phyloP scores from a whole-genome alignment of 2,329 filamentous ascomycete genomes.

The Penicillium sp. region DNA sequence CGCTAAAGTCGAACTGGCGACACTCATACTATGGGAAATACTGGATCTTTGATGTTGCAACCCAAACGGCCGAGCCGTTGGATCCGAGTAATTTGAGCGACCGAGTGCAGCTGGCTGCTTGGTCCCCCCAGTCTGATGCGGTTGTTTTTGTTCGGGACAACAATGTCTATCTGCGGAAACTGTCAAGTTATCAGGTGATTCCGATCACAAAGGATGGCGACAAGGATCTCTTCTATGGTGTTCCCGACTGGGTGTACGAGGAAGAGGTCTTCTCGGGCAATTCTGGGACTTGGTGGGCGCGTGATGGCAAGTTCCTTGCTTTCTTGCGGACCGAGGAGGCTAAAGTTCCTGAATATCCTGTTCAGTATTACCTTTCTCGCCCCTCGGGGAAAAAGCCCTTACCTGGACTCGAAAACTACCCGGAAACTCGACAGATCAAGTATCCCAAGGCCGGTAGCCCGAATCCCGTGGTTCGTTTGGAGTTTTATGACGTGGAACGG shows the following conservation, averaged over 20 bases:
- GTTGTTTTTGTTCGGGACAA: constrained; percentile 89
- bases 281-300: constrained; percentile 92
- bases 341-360: constrained; percentile 82
- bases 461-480: constrained; percentile 83
- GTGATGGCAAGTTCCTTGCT: constrained; percentile 83
- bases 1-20: constrained; percentile 76
- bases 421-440: constrained; percentile 88
- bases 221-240: constrained; percentile 85
- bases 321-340: constrained; percentile 95
- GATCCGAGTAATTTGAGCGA: constrained; percentile 66
- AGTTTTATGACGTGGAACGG: constrained; percentile 82
- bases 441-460: constrained; percentile 95
- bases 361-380: constrained; percentile 88
- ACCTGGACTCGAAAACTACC: constrained; percentile 80
- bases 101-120: constrained; percentile 78
- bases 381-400: constrained; percentile 72
- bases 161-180: constrained; percentile 78
- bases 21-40: constrained; percentile 85
- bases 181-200: constrained; percentile 60
- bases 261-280: constrained; percentile 78
- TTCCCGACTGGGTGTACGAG: constrained; percentile 97
- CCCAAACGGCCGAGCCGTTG: constrained; percentile 74
- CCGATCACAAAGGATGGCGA: constrained; percentile 87
- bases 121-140: constrained; percentile 84
- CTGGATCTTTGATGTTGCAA: constrained; percentile 87